phyloP scores from a whole-genome alignment of 441 rosid species.

The Lepidium campestre region DNA sequence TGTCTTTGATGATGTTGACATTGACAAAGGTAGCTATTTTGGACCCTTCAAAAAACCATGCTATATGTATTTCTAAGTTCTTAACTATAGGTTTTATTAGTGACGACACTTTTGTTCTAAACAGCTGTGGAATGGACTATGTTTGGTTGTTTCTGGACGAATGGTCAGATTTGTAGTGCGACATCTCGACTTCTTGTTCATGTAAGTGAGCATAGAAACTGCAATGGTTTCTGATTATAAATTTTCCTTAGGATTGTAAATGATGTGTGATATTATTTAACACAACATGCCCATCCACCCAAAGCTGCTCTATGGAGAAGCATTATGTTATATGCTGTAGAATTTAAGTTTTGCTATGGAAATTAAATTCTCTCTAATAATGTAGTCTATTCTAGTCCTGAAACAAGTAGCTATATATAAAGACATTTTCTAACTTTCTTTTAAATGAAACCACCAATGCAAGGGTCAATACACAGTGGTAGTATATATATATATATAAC shows the following conservation, averaged over 20 bases:
- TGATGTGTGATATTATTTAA: not conserved
- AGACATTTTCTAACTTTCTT: not conserved
- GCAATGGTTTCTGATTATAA: not conserved
- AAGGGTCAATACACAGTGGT: not conserved
- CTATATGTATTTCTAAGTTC: not conserved
- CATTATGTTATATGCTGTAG: not conserved
- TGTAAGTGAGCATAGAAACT: conserved; percentile 46
- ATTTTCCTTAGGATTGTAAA: not conserved
- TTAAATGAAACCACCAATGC: conserved; percentile 5
- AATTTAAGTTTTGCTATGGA: not conserved
- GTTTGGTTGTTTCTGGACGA: conserved; percentile 98
- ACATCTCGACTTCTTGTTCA: conserved; percentile 95
- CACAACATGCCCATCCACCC: not conserved
- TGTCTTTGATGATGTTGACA: conserved; percentile 90
- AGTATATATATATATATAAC: not conserved
- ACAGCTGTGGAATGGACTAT: conserved; percentile 91
- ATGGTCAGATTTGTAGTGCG: conserved; percentile 99
- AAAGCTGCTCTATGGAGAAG: not conserved
- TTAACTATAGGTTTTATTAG: not conserved
- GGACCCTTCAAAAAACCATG: not conserved
- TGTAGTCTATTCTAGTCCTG: not conserved
- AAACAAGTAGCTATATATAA: not conserved
- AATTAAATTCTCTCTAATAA: not conserved
- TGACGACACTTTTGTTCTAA: conserved; percentile 8
- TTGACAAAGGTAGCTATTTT: conserved; percentile 69